These are phyloP conservation scores for Colletotrichum echinochloae DNA, from an alignment of 2,329 filamentous ascomycete genomes.

Conservation along the genomic window DNA sequence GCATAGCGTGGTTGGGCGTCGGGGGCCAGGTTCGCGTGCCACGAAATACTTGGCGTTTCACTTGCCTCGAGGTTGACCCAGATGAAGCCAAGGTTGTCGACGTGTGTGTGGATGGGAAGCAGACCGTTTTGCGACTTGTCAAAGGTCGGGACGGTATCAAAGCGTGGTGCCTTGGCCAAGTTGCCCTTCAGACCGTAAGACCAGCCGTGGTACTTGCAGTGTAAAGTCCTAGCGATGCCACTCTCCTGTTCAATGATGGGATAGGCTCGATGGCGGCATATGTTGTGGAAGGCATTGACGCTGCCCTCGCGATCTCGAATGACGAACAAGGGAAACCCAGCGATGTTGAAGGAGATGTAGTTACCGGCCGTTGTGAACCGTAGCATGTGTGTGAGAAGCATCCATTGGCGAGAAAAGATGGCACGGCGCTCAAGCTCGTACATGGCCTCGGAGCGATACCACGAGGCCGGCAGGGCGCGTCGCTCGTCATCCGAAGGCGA, in stretches of 20 bases:
- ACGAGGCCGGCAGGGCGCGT: conserved; percentile 43
- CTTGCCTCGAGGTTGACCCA: conserved; percentile 61
- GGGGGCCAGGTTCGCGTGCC: conserved; percentile 55
- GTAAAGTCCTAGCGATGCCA: conserved; percentile 22
- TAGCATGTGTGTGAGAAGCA: conserved; percentile 44
- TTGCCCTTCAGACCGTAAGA: conserved; percentile 57
- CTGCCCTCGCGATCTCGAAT: conserved; percentile 37
- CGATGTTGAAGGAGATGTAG: conserved; percentile 38
- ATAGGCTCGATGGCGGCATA: conserved; percentile 41
- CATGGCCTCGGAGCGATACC: conserved; percentile 48
- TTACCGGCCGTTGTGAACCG: conserved; percentile 39
- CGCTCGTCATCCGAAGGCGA: neutral
- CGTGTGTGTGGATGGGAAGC: conserved; percentile 58
- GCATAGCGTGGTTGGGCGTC: conserved; percentile 43
- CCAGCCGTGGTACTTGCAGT: conserved; percentile 50
- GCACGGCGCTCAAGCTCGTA: conserved; percentile 56
- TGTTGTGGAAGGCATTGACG: conserved; percentile 40
- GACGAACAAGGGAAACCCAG: conserved; percentile 41
- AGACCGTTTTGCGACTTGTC: conserved; percentile 53
- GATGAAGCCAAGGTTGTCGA: conserved; percentile 59
- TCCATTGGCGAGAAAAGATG: conserved; percentile 53
- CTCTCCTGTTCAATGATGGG: conserved; percentile 40
- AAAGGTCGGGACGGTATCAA: conserved; percentile 53
- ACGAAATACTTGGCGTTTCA: conserved; percentile 51
- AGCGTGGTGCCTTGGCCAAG: conserved; percentile 58